These are phyloP conservation scores for Cyclotella sp. DNA, from an alignment of 108 stramenopile genomes.

Conservation along the genomic window DNA sequence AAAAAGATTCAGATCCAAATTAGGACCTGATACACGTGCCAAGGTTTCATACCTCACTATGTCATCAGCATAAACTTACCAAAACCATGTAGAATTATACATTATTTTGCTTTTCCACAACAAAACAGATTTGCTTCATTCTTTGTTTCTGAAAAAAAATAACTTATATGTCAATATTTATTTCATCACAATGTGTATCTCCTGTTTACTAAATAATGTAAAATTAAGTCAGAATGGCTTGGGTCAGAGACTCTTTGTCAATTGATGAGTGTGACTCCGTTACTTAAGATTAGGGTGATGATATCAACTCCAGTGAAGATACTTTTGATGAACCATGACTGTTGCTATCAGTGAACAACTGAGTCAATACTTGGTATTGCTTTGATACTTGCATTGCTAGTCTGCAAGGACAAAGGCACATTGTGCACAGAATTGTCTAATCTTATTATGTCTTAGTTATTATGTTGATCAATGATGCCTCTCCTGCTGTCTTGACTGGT, in stretches of 20 bases:
- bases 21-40: no score
- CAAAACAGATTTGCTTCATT: no score
- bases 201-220: no score
- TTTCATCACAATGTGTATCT: no score
- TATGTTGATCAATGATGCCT: constrained; percentile 1
- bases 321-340: constrained; percentile 17
- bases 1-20: no score
- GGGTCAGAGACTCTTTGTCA: constrained; percentile 3
- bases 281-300: constrained; percentile 8
- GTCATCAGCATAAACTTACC: no score
- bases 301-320: constrained; percentile 15
- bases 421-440: not conserved
- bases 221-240: no score
- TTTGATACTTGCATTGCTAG: constrained; percentile 13
- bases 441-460: not conserved
- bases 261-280: constrained; percentile 11
- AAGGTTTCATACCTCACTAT: no score
- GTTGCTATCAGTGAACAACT: constrained; percentile 6
- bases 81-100: no score
- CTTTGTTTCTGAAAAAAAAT: constrained; percentile 23
- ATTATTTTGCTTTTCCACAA: no score
- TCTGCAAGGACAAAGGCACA: not conserved
- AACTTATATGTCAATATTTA: no score
- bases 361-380: constrained; percentile 19
- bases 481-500: constrained; percentile 17